Percentiles rank a stretch among this genome's conserved stretches.
Evolutionary conservation across 352 stramenopile species (phyloP).

Genomic region (Phytopythium kandeliae): DNA sequence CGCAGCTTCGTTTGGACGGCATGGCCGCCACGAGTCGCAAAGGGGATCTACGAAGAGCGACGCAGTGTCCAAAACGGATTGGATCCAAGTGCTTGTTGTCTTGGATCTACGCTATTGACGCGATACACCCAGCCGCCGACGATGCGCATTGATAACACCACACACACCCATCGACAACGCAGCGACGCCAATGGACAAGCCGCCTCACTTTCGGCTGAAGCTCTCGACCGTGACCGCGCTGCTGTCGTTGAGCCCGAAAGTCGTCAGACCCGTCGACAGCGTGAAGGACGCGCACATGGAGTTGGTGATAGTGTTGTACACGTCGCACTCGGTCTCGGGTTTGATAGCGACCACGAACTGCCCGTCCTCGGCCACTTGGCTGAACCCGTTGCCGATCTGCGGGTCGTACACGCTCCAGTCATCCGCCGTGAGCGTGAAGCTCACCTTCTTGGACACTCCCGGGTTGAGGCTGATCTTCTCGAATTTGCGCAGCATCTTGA

Average conservation of each 20-base stretch:
- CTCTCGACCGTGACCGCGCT: conserved; percentile 4
- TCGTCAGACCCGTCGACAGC: conserved; percentile 19
- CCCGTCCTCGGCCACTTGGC: conserved; percentile 17
- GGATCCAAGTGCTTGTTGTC: no score
- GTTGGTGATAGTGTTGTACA: conserved; percentile 39
- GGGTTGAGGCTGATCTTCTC: conserved; percentile 63
- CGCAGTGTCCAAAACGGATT: no score
- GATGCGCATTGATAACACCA: no score
- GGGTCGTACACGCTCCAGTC: conserved; percentile 42
- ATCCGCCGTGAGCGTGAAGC: conserved; percentile 35
- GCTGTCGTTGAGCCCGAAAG: conserved; percentile 21
- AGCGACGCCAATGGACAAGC: no score
- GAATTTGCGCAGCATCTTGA: conserved; percentile 82
- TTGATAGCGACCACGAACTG: conserved; percentile 62
- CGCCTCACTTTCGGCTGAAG: conserved; percentile 4
- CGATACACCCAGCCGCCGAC: no score
- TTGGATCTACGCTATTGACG: no score
- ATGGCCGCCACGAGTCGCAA: no score
- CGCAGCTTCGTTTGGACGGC: no score
- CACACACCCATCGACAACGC: no score
- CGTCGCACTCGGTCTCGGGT: conserved; percentile 65
- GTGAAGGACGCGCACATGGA: conserved; percentile 43
- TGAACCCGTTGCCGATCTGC: conserved; percentile 1
- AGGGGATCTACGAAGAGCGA: no score
- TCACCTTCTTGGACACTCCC: conserved; percentile 25